Evolutionary conservation across 805 yeast genomes (phyloP).

Genomic region (Wickerhamiella parazyma): DNA sequence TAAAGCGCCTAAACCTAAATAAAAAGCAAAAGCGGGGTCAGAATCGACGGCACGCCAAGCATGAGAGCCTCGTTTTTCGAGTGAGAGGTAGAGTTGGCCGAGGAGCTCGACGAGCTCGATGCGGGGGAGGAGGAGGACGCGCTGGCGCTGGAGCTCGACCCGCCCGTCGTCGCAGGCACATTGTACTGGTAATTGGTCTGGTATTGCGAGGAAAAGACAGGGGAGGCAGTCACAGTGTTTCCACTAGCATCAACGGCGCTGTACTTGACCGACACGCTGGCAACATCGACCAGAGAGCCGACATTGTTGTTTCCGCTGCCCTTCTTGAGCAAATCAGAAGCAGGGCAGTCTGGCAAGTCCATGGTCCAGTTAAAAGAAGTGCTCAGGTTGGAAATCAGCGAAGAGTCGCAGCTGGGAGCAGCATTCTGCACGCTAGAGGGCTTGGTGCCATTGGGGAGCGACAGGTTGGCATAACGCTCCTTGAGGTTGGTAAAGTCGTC

Average conservation of each 20-base stretch:
- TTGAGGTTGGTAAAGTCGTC: conserved; percentile 52
- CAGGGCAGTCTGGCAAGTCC: conserved; percentile 29
- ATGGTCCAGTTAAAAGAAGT: conserved; percentile 22
- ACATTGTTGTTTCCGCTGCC: conserved; percentile 29
- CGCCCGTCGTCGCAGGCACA: conserved; percentile 10
- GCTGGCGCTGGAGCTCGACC: not conserved
- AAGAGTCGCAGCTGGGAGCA: conserved; percentile 16
- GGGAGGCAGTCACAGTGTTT: conserved; percentile 18
- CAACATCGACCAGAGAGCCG: conserved; percentile 24
- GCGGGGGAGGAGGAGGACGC: not conserved
- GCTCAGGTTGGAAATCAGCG: conserved; percentile 15
- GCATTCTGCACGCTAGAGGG: conserved; percentile 14
- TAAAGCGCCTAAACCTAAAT: not conserved
- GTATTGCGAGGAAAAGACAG: conserved; percentile 17
- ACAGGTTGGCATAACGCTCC: conserved; percentile 36
- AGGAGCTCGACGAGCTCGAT: not conserved
- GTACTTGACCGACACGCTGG: conserved; percentile 20
- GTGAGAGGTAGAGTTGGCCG: not conserved
- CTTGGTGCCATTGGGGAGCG: conserved; percentile 17
- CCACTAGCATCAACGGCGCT: conserved; percentile 24
- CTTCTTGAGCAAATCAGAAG: conserved; percentile 23
- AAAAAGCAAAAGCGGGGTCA: not conserved
- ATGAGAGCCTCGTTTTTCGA: not conserved
- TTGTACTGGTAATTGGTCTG: conserved; percentile 20
- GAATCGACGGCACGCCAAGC: not conserved